Evolutionary conservation across 2,329 filamentous ascomycete genomes (phyloP), one percentile per base, ranked within the genome.

Genomic region (Aspergillus sp.): DNA sequence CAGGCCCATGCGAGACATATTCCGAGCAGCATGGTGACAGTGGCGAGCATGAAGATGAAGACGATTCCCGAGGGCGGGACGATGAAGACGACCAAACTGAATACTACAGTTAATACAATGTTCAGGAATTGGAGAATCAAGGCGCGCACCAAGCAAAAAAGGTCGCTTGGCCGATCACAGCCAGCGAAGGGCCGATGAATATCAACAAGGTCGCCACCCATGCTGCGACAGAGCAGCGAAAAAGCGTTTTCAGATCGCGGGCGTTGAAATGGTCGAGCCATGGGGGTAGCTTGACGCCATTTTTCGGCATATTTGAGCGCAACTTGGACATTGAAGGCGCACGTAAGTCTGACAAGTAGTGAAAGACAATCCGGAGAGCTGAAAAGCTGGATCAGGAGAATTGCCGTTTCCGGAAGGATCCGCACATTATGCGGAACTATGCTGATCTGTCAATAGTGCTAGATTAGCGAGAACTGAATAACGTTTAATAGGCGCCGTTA

Each of bases 1-100:
- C 75, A 78, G 4, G 65, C 73, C 74, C 75, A 77, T 4, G 68
- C 74, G 0, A 75, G 54, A 27, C 65, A 70, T 57, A 77, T 74
- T 15, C 75, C 75, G 1, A 76, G 10, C 3, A 77, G 58, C 3
- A 77, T 59, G 0, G 75, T 70, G 1, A 74, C 32, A 0, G 66
- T 58, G 7, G 60, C 70, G 5, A 78, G 60, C 2, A 78, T 52
- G 49, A 73, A 74, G 35, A 77, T 58, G 32, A 74, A 71, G 1
- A 77, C 55, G 12, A 76, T 75, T 3, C 68, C 68, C 2, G 69
- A 66, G 0, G 74, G 74, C 0, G 75, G 74, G 0, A 71, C 64
- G 20, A 77, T 73, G 25, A 72, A 70, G 9, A 76, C 59, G 1
- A 76, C 61, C 45, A 67, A 44, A 25, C 62, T 65, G 39, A 9